Evolutionary conservation across 495 filamentous ascomycete species (phyloP).

Genomic region (Pyrenula aspistea): DNA sequence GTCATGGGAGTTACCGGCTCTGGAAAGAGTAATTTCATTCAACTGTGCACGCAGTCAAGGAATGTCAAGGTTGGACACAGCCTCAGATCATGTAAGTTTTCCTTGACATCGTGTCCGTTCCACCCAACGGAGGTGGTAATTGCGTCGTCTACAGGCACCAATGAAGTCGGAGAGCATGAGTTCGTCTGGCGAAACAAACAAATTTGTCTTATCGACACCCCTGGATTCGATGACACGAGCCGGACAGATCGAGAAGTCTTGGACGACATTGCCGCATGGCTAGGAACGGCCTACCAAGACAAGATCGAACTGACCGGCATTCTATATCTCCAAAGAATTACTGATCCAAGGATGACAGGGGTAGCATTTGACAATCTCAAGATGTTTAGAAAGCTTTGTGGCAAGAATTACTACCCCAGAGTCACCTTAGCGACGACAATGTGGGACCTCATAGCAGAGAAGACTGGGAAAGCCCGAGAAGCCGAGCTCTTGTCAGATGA

Average conservation of each 20-base stretch:
- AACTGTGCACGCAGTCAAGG: no score
- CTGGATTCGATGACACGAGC: slow-evolving; percentile 30
- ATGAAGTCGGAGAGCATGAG: no score
- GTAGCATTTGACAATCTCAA: slow-evolving; percentile 24
- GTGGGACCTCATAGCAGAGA: slow-evolving; percentile 22
- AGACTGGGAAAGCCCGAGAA: no score
- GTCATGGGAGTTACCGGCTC: no score
- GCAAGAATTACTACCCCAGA: slow-evolving; percentile 16
- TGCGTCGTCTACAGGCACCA: no score
- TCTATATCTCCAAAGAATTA: slow-evolving; percentile 34
- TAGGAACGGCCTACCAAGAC: slow-evolving; percentile 7
- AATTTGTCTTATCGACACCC: slow-evolving; percentile 33
- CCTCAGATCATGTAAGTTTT: no score
- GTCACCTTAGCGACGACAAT: slow-evolving; percentile 33
- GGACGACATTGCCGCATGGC: slow-evolving; percentile 17
- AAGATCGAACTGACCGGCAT: slow-evolving; percentile 14
- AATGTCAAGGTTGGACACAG: no score
- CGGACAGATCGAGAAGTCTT: slow-evolving; percentile 24
- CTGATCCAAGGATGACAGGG: slow-evolving; percentile 21
- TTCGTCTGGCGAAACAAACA: no score
- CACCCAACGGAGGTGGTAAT: no score
- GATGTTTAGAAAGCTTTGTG: slow-evolving; percentile 34
- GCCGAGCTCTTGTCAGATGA: slow-evolving; percentile 15
- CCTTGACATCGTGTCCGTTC: no score
- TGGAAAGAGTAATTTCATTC: no score